Percentiles rank a stretch among this genome's conserved stretches.
Conservation (phyloP, 2,329 filamentous ascomycete genomes). For the Nemania serpens region DNA sequence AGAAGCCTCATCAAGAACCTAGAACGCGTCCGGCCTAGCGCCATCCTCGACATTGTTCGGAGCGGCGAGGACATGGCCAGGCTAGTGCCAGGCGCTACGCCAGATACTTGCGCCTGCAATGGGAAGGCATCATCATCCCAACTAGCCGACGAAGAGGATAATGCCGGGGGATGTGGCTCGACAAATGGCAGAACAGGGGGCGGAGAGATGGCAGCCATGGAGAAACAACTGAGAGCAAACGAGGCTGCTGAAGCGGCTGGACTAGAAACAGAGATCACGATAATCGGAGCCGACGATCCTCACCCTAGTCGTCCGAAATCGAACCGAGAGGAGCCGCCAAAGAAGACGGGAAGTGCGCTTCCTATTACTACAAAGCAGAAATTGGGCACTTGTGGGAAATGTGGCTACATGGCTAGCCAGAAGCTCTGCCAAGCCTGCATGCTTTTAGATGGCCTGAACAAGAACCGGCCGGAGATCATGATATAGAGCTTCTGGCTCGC, state of each 20-base stretch:
- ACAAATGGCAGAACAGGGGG: conserved; percentile 68
- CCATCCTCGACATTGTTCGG: conserved; percentile 90
- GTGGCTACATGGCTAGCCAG: conserved; percentile 96
- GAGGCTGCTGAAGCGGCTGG: conserved; percentile 62
- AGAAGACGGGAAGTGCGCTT: conserved; percentile 32
- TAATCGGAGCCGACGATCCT: conserved; percentile 41
- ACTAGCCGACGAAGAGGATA: conserved; percentile 53
- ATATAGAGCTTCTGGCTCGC: conserved; percentile 46
- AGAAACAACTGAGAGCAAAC: conserved; percentile 70
- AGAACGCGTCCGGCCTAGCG: conserved; percentile 89
- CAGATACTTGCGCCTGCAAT: conserved; percentile 53
- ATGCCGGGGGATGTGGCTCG: conserved; percentile 75
- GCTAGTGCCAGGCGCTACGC: conserved; percentile 69
- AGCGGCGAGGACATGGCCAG: conserved; percentile 96
- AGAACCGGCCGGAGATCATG: conserved; percentile 65
- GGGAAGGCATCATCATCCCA: conserved; percentile 45
- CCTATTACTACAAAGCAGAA: conserved; percentile 63
- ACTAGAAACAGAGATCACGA: conserved; percentile 69
- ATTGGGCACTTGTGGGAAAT: conserved; percentile 81
- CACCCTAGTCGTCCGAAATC: conserved; percentile 43
- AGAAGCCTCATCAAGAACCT: conserved; percentile 92
- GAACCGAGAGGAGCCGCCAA: conserved; percentile 39
- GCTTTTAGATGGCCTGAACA: conserved; percentile 88
- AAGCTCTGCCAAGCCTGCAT: conserved; percentile 91
- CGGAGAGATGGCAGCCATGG: conserved; percentile 82